phyloP scores from a whole-genome alignment of 371 early-diverging fungal genomes.

The Apophysomyces variabilis region DNA sequence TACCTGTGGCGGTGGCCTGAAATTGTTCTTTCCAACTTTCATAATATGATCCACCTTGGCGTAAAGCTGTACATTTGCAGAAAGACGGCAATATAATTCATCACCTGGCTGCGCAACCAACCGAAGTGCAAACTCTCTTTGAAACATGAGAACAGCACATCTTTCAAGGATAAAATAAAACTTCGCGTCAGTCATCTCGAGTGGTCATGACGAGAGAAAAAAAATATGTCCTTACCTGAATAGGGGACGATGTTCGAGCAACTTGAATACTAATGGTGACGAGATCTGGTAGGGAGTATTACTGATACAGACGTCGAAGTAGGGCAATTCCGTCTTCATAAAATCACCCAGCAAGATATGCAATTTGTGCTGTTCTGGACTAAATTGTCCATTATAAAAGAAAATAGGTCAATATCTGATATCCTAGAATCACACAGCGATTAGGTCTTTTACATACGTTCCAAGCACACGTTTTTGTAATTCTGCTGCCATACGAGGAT shows the following conservation, averaged over 20 bases:
- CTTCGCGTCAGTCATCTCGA: neutral
- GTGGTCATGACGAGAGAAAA: neutral
- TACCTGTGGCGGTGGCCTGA: conserved; percentile 99
- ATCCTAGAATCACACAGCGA: neutral
- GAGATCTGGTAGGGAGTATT: conserved; percentile 99
- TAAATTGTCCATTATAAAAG: conserved; percentile 21
- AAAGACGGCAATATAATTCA: conserved; percentile 92
- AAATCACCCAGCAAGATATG: conserved; percentile 98
- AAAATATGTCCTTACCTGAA: conserved; percentile 60
- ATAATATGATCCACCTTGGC: conserved; percentile 97
- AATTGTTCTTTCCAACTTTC: conserved; percentile 98
- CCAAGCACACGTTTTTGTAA: conserved; percentile 97
- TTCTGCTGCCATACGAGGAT: conserved; percentile 98
- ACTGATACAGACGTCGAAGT: conserved; percentile 98
- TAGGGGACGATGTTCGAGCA: conserved; percentile 92
- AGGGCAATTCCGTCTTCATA: conserved; percentile 96
- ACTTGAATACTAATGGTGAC: conserved; percentile 96
- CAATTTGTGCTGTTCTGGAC: conserved; percentile 84
- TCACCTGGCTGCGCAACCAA: conserved; percentile 98
- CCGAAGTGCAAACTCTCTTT: conserved; percentile 99
- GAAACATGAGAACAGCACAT: conserved; percentile 98
- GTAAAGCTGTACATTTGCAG: conserved; percentile 97
- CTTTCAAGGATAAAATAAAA: conserved; percentile 28
- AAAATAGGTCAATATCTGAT: neutral
- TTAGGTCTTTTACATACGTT: conserved; percentile 62